Evolutionary conservation across 768 basidiomycete genomes (phyloP).

Genomic region (Kwoniella bestiolae): DNA sequence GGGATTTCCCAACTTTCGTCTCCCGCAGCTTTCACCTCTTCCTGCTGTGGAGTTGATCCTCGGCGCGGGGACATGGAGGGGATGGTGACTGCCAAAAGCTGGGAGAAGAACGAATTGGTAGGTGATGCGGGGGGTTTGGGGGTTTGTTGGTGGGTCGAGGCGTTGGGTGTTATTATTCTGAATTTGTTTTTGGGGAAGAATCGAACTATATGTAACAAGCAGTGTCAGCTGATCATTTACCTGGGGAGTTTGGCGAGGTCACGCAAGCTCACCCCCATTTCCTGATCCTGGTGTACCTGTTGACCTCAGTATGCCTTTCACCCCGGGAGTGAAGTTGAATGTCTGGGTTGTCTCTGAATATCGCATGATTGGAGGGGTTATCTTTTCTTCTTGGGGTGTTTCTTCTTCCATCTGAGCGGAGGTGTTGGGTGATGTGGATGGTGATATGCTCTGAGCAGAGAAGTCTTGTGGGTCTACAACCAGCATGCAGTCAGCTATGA

Average conservation of each 20-base stretch:
- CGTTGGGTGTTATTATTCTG: conserved; percentile 50
- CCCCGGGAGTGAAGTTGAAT: conserved; percentile 23
- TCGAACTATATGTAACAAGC: conserved; percentile 32
- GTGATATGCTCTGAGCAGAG: conserved; percentile 25
- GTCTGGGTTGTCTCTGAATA: conserved; percentile 17
- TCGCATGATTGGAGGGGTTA: conserved; percentile 15
- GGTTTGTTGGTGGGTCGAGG: conserved; percentile 22
- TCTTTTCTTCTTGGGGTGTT: neutral
- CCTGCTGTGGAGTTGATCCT: neutral
- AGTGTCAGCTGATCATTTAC: neutral
- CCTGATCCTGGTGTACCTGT: conserved; percentile 52
- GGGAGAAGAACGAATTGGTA: conserved; percentile 44
- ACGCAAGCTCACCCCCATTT: conserved; percentile 53
- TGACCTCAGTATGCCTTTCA: conserved; percentile 45
- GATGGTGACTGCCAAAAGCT: conserved; percentile 44
- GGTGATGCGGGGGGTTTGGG: conserved; percentile 36
- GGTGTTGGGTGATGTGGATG: conserved; percentile 7
- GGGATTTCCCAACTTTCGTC: conserved; percentile 51
- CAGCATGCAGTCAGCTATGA: neutral
- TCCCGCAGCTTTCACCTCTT: neutral
- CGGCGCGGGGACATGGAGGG: conserved; percentile 42
- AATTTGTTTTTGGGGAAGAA: conserved; percentile 54
- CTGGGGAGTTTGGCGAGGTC: neutral
- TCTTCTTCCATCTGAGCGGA: conserved; percentile 3
- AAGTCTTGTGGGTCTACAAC: conserved; percentile 25